Percentiles rank a stretch among this genome's conserved stretches.
Conservation (phyloP, 208 protist species). For the Acanthamoeba royreba region DNA sequence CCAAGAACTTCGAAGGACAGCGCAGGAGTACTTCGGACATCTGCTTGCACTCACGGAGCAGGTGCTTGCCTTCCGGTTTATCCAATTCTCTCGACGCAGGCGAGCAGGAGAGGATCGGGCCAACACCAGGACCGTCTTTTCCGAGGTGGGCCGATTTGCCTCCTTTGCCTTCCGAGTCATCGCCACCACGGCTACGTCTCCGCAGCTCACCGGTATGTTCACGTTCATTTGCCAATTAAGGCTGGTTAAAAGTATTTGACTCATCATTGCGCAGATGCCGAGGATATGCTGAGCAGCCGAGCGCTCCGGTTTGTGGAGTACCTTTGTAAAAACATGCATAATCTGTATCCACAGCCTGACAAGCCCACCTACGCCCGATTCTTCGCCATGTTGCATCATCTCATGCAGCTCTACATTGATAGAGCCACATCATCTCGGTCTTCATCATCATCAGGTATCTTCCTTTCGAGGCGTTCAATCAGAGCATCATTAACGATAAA, state of each 20-base stretch:
- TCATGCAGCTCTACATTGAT: background rate
- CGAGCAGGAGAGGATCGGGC: no score
- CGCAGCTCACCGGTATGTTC: background rate
- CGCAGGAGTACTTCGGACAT: conserved; percentile 7
- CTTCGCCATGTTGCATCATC: conserved; percentile 1
- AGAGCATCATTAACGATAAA: no score
- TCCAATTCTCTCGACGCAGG: background rate
- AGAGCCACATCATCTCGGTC: background rate
- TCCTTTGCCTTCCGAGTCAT: background rate
- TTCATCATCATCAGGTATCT: background rate
- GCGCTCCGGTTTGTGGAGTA: background rate
- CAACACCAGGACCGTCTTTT: no score
- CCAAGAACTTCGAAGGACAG: background rate
- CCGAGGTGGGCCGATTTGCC: background rate
- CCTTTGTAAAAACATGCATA: background rate
- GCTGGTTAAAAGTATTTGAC: no score
- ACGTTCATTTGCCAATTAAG: no score
- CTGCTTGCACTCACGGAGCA: background rate
- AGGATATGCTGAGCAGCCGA: background rate
- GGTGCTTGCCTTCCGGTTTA: background rate
- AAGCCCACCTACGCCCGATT: background rate
- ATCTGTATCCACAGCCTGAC: background rate
- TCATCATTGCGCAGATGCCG: no score
- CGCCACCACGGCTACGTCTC: background rate
- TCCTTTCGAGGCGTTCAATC: no score